Conservation (phyloP, 2,329 filamentous ascomycete genomes). For the Penicillium brevicompactum region DNA sequence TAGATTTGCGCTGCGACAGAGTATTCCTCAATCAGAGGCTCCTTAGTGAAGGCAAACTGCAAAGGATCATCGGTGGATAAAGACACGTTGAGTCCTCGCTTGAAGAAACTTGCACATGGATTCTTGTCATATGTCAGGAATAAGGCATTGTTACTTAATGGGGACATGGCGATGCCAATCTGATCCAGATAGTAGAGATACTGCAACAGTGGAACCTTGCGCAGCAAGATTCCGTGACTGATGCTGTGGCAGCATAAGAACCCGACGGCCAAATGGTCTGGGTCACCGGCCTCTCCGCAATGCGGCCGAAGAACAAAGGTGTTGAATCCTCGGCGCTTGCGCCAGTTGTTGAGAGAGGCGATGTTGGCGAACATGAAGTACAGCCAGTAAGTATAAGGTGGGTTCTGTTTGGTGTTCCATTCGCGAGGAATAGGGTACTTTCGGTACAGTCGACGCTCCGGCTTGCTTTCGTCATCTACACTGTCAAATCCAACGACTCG, state of each 20-base stretch:
- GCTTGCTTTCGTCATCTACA: constrained; percentile 97
- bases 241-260: constrained; percentile 95
- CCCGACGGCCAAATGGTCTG: constrained; percentile 90
- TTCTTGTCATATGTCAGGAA: constrained; percentile 97
- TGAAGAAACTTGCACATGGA: constrained; percentile 94
- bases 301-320: constrained; percentile 92
- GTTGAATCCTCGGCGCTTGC: constrained; percentile 89
- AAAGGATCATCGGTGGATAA: constrained; percentile 95
- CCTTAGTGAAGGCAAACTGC: constrained; percentile 98
- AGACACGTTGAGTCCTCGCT: constrained; percentile 90
- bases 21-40: constrained; percentile 97
- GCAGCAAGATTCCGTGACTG: constrained; percentile 86
- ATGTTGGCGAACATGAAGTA: constrained; percentile 97
- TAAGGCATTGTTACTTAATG: constrained; percentile 93
- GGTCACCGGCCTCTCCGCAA: constrained; percentile 95
- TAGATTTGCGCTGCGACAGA: constrained; percentile 98
- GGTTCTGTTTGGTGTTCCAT: constrained; percentile 93
- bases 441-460: constrained; percentile 88
- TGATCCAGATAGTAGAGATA: constrained; percentile 98
- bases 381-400: constrained; percentile 98
- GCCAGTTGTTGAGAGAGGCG: constrained; percentile 86
- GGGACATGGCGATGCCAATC: constrained; percentile 99
- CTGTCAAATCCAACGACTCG: constrained; percentile 96
- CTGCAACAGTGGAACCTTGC: constrained; percentile 91
- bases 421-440: constrained; percentile 90